These are phyloP conservation scores for Ophiostoma pallidulum DNA, from an alignment of 2,329 filamentous ascomycete genomes.

Conservation along the genomic window DNA sequence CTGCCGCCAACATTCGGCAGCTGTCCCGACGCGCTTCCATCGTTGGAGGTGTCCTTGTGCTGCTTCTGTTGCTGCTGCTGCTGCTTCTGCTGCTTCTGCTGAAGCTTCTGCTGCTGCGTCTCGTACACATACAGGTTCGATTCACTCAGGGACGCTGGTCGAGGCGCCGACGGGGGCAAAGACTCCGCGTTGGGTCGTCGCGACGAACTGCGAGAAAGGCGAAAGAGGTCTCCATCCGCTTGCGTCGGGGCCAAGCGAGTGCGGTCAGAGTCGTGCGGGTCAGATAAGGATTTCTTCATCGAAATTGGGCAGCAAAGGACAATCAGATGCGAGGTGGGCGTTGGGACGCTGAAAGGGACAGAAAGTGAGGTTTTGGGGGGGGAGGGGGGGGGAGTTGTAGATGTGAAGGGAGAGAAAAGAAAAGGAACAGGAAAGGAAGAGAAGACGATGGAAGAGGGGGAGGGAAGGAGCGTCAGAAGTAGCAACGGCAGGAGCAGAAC, in stretches of 20 bases:
- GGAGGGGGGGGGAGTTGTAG: not conserved
- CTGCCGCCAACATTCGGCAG: not conserved
- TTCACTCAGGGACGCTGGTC: constrained; percentile 15
- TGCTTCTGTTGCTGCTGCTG: constrained; percentile 5
- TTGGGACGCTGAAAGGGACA: not conserved
- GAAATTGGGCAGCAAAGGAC: constrained; percentile 26
- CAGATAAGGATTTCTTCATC: constrained; percentile 53
- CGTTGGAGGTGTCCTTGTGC: too few relatives aligned
- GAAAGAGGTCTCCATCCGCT: constrained; percentile 41
- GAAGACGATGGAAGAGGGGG: not conserved
- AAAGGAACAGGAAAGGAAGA: not conserved
- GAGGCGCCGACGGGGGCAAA: constrained; percentile 11
- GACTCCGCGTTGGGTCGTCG: constrained; percentile 31
- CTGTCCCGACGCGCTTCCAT: too few relatives aligned
- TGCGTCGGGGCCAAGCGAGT: constrained; percentile 45
- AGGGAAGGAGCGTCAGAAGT: not conserved
- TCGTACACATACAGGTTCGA: constrained; percentile 1
- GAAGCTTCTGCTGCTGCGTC: constrained; percentile 2
- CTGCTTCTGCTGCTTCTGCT: constrained; percentile 19
- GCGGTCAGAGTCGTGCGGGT: constrained; percentile 45
- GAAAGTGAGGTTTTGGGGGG: not conserved
- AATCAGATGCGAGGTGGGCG: not conserved
- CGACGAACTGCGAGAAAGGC: constrained; percentile 22
- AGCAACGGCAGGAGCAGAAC: not conserved
- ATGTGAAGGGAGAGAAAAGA: not conserved